Base-by-base conservation (phyloP, 441 rosid species). In the Melastoma candidum region DNA sequence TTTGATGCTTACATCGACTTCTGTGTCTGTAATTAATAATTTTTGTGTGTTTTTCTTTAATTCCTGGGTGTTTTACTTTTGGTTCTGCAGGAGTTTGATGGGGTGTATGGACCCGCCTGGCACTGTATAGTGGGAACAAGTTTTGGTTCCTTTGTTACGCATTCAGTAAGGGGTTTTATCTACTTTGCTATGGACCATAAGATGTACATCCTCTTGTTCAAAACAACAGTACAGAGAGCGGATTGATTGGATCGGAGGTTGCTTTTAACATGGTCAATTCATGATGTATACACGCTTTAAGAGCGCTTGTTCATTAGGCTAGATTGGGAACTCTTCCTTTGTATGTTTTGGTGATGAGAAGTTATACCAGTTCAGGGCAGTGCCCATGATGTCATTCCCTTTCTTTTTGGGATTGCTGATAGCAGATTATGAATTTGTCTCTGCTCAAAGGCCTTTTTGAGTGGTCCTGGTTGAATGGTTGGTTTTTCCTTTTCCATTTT, bases 221-320 rank as follows among this genome's bases (percentile, higher is more conserved):
- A 78, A 68, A 78, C 84, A 39, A 75, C 77, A 52, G 85, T 79
- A 60, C 85, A 79, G 61, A 70, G 71, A 69, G 89, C 85, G 24
- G 85, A 75, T 41, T 82, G 72, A 81, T 17, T 17, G 22, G 22
- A 17, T 51, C 9, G 46, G 41, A 32, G 41, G 41, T 32, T 32
- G 41, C 7, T 32, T 17, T 17, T 32, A 32, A 32, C 41, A 4
- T 4, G 41, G 41, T 32, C 8, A 6, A 32, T 32, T 32, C 7
- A 32, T 32, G 22, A 17, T 17, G 41, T 6, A 32, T 32, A 29
- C 36, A 29, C 8, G 6, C 41, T 32, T 32, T 4, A 8, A 32
- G 41, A 3, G 5, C 8, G 41, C 8, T 32, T 32, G 22, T 17
- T 17, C 22, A 17, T 32, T 32, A 32, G 41, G 41, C 41, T 32